A percentile compares a stretch with the other conserved stretches of the same genome.
These are phyloP conservation scores for Trametes elegans DNA, from an alignment of 768 basidiomycete genomes.

Conservation along the genomic window DNA sequence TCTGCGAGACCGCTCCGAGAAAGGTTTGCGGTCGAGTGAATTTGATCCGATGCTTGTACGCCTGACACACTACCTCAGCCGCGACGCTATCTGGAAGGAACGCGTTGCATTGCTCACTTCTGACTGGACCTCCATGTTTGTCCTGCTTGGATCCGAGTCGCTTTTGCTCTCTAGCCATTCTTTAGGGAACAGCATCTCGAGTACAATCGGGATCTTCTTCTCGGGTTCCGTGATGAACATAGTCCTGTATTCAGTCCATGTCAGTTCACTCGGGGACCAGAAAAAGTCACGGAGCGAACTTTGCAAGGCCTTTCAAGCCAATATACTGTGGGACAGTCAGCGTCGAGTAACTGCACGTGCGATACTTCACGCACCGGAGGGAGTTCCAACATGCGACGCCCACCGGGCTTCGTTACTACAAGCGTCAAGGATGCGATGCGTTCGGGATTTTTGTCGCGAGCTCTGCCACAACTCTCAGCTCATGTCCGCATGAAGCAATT, in stretches of 20 bases:
- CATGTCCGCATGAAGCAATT: not conserved
- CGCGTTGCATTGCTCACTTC: slow-evolving; percentile 38
- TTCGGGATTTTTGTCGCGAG: slow-evolving; percentile 63
- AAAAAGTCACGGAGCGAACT: not conserved
- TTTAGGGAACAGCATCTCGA: slow-evolving; percentile 58
- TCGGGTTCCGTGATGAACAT: slow-evolving; percentile 38
- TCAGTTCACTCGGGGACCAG: not conserved
- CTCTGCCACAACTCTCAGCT: slow-evolving; percentile 54
- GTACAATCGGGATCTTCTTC: slow-evolving; percentile 46
- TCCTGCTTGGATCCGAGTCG: slow-evolving; percentile 55
- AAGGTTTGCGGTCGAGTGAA: slow-evolving; percentile 58
- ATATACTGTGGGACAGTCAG: not conserved
- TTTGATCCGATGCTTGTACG: slow-evolving; percentile 42
- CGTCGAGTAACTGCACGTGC: no score
- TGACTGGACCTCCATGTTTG: slow-evolving; percentile 59
- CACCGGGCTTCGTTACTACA: slow-evolving; percentile 69
- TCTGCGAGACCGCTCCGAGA: slow-evolving; percentile 68
- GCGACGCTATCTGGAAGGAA: not conserved
- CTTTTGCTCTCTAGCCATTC: slow-evolving; percentile 60
- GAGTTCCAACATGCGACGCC: slow-evolving; percentile 52
- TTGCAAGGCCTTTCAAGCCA: not conserved
- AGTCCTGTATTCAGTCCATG: slow-evolving; percentile 29
- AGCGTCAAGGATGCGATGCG: slow-evolving; percentile 67
- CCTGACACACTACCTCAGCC: slow-evolving; percentile 35
- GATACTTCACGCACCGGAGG: slow-evolving; percentile 49